phyloP scores from a whole-genome alignment of 140 eudicot genomes.

The Erigeron philadelphicus region DNA sequence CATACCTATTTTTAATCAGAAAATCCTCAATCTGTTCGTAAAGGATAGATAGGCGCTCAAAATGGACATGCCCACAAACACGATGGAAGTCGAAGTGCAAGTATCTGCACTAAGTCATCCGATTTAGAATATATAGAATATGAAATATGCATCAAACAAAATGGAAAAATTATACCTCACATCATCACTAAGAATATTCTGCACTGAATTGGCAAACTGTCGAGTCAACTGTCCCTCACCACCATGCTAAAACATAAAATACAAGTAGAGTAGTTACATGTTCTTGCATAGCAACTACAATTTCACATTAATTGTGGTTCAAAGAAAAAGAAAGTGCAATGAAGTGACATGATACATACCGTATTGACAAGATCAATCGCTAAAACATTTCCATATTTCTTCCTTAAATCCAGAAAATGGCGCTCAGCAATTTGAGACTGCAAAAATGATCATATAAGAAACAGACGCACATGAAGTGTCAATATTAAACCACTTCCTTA shows the following conservation, averaged over 20 bases:
- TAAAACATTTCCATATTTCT: conserved; percentile 87
- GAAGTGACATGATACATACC: conserved; percentile 31
- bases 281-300: too few species aligned
- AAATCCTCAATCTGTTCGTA: conserved; percentile 77
- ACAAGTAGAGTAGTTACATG: too few species aligned
- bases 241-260: conserved; percentile 48
- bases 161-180: conserved; percentile 51
- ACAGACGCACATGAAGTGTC: neutral
- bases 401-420: conserved; percentile 81
- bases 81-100: conserved; percentile 93
- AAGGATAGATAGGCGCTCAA: conserved; percentile 81
- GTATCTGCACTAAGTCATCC: conserved; percentile 46
- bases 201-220: conserved; percentile 56
- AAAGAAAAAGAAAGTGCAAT: too few species aligned
- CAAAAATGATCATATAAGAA: conserved; percentile 17
- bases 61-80: conserved; percentile 78
- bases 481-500: too few species aligned
- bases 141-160: neutral
- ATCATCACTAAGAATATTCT: conserved; percentile 64
- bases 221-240: conserved; percentile 77
- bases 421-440: conserved; percentile 85
- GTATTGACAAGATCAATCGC: conserved; percentile 88
- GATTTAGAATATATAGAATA: conserved; percentile 19
- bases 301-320: too few species aligned
- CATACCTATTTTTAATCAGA: conserved; percentile 69